These are phyloP conservation scores for Cercospora janseana DNA, from an alignment of 2,329 filamentous ascomycete genomes.

Conservation along the genomic window DNA sequence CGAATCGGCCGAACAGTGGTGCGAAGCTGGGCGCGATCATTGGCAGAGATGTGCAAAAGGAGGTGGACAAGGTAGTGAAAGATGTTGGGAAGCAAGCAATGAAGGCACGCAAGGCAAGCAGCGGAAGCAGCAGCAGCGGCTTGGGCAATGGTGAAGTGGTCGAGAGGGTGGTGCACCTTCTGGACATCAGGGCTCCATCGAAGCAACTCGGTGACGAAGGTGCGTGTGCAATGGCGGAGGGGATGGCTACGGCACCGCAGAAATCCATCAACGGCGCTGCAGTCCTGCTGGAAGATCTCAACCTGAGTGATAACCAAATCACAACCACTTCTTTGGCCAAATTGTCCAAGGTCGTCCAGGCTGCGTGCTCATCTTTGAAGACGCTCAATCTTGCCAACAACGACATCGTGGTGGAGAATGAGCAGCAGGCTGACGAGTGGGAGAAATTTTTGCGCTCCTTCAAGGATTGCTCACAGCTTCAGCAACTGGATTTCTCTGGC, in stretches of 20 bases:
- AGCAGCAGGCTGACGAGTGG: slow-evolving; percentile 44
- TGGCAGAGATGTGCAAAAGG: slow-evolving; percentile 45
- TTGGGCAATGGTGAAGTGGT: slow-evolving; percentile 16
- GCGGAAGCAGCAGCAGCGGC: slow-evolving; percentile 22
- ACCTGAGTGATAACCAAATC: slow-evolving; percentile 47
- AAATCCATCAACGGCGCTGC: slow-evolving; percentile 33
- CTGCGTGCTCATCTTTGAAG: slow-evolving; percentile 46
- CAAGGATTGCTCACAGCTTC: slow-evolving; percentile 43
- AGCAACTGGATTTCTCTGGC: slow-evolving; percentile 47
- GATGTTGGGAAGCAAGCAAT: slow-evolving; percentile 27
- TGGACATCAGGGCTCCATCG: slow-evolving; percentile 49
- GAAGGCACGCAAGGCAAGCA: slow-evolving; percentile 34
- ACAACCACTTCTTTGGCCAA: slow-evolving; percentile 43
- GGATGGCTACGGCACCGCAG: slow-evolving; percentile 43
- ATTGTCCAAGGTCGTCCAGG: slow-evolving; percentile 44
- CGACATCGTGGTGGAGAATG: slow-evolving; percentile 41
- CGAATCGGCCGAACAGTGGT: slow-evolving; percentile 48
- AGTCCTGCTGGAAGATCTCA: slow-evolving; percentile 48
- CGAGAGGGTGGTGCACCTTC: slow-evolving; percentile 23
- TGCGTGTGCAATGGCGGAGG: slow-evolving; percentile 44
- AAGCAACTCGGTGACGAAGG: slow-evolving; percentile 50
- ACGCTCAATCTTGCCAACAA: slow-evolving; percentile 51
- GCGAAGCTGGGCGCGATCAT: slow-evolving; percentile 48
- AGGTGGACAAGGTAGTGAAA: slow-evolving; percentile 36
- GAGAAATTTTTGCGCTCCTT: slow-evolving; percentile 47